Base-by-base conservation (phyloP, 1,284 basidiomycete genomes). In the Rhodofomes roseus region DNA sequence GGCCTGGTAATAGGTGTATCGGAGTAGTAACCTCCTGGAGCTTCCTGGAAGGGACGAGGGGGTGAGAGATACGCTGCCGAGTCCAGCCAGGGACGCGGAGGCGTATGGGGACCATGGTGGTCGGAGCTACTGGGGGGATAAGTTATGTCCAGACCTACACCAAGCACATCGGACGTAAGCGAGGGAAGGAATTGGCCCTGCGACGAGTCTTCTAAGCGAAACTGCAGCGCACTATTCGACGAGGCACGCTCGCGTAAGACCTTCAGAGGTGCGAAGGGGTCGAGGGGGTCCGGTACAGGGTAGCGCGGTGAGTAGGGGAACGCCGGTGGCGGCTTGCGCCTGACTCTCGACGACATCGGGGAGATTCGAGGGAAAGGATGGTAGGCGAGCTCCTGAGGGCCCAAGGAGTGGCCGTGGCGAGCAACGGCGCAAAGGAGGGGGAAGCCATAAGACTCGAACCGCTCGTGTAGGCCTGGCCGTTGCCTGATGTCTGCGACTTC, bases 251-350 rank as follows among this genome's bases (percentile, higher is more conserved):
- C 66, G 44, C 82, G 77, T 18, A 85, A 71, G 11, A 78, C 77
- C 68, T 77, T 80, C 36, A 85, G 75, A 5, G 83, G 78, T 1
- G 79, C 81, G 65, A 84, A 84, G 1, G 82, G 83, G 66, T 85
- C 81, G 22, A 61, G 63, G 20, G 82, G 82, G 68, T 85, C 82
- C 27, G 81, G 81, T 2, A 71, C 66, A 11, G 83, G 83, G 66
- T 84, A 85, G 54, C 77, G 74, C 51, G 75, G 68, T 2, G 75
- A 73, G 60, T 74, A 67, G 48, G 77, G 76, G 62, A 80, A 73
- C 22, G 69, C 58, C 1, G 81, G 81, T 1, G 80, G 70, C 1
- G 80, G 81, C 64, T 83, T 83, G 48, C 82, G 80, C 66, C 72
- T 81, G 66, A 83, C 64, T 46, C 62, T 65, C 22, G 65, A 55